Base-by-base conservation (phyloP, 208 protist species). In the Trypanosoma platydactyli region DNA sequence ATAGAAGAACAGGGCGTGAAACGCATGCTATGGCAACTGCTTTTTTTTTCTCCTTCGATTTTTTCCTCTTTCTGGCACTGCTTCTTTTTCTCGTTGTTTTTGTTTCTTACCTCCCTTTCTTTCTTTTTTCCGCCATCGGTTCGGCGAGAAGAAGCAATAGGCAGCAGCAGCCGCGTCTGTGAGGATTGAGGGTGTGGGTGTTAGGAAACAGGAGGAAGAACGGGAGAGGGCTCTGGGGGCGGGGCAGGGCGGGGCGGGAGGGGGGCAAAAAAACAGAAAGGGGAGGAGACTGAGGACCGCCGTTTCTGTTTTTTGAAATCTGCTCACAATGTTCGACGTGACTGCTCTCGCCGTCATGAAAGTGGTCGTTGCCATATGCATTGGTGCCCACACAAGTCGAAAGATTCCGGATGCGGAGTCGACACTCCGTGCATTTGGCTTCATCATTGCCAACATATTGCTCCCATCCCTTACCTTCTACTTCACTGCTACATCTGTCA, bases 311-410 rank as follows among this genome's bases (percentile, higher is more conserved):
- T 18, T 44, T 15, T 38, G 35, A 46, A 6, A 3, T 15, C 38
- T n/a, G 7, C 35, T 3, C 7, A 20, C 20, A 38, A 90, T 92
- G 81, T 46, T 94, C 33, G 72, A 30, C n/a, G 79, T 86, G 12
- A 82, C 83, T n/a, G 75, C 92, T 40, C 45, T 80, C 18, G 89
- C 89, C 20, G 82, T 92, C 24, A 57, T 74, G 56, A 88, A 92
- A 65, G 86, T 94, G 45, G 79, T 92, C 52, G 69, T 94, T 24
- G 78, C 89, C 24, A 81, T 94, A 20, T 72, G 88, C 24, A 62
- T 92, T 40, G 86, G 89, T 56, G 79, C 84, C 40, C 58, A 80
- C 48, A 79, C 77, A 30, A 80, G 77, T 24, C 64, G 58, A 25
- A 80, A 68, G 22, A 86, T 94, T 52, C 89, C 89, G 1, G 64